Evolutionary conservation across 257 asterid genomes (phyloP).

Genomic region (Orobanche coerulescens): DNA sequence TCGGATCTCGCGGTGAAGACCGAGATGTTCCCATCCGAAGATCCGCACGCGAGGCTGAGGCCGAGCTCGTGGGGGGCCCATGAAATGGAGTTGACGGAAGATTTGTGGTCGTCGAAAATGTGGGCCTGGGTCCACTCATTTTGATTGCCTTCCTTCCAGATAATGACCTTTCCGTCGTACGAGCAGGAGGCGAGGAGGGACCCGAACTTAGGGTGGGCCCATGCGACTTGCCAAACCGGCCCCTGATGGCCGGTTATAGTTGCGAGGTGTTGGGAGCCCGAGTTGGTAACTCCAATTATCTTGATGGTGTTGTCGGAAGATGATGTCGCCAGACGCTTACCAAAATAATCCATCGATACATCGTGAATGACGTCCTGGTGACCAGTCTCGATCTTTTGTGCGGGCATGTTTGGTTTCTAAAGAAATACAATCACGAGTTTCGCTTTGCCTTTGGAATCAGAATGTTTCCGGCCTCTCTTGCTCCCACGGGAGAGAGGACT

Average conservation of each 20-base stretch:
- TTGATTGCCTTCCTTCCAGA: constrained; percentile 64
- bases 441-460: neutral
- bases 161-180: constrained; percentile 57
- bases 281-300: constrained; percentile 47
- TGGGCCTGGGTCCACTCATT: constrained; percentile 59
- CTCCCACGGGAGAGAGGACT: constrained; percentile 7
- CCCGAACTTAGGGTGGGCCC: constrained; percentile 83
- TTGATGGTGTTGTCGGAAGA: constrained; percentile 63
- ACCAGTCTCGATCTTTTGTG: constrained; percentile 59
- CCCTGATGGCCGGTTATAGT: constrained; percentile 65
- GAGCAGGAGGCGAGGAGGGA: constrained; percentile 74
- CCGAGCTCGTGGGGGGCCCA: constrained; percentile 82
- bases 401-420: constrained; percentile 46
- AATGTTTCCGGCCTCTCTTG: neutral
- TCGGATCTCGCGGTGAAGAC: constrained; percentile 47
- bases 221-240: constrained; percentile 72
- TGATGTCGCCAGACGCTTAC: constrained; percentile 74
- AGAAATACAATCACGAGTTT: neutral
- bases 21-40: constrained; percentile 68
- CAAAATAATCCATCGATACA: constrained; percentile 65
- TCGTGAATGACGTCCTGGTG: constrained; percentile 65
- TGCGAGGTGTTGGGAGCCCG: constrained; percentile 61
- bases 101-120: constrained; percentile 53
- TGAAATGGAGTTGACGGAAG: constrained; percentile 58
- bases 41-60: constrained; percentile 62